A percentile compares a stretch with the other conserved stretches of the same genome.
These are phyloP conservation scores for Penicillium sp. DNA, from an alignment of 2,329 filamentous ascomycete species.

Conservation along the genomic window DNA sequence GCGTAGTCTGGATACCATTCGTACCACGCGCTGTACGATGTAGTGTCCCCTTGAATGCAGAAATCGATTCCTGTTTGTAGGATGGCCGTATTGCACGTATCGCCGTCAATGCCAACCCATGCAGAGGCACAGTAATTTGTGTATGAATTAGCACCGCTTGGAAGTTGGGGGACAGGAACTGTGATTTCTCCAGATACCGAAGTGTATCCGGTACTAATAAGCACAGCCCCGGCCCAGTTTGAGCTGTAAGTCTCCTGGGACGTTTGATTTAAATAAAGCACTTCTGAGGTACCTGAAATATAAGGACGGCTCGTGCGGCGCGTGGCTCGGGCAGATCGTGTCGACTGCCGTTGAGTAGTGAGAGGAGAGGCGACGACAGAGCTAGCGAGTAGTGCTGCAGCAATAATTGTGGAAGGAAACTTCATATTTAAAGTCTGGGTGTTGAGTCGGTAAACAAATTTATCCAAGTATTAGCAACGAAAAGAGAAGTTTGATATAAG, in stretches of 20 bases:
- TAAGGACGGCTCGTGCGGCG: constrained; percentile 32
- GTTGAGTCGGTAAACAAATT: too few relatives aligned
- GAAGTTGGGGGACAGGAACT: constrained; percentile 48
- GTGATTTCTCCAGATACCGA: constrained; percentile 54
- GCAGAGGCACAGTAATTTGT: constrained; percentile 48
- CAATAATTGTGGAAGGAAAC: constrained; percentile 39
- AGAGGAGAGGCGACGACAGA: constrained; percentile 49
- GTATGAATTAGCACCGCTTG: constrained; percentile 33
- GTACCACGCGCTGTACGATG: constrained; percentile 57
- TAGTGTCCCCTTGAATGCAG: constrained; percentile 41
- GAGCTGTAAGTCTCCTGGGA: constrained; percentile 48
- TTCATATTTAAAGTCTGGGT: constrained; percentile 46
- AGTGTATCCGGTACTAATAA: constrained; percentile 52
- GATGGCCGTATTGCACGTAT: constrained; percentile 53
- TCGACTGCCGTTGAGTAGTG: constrained; percentile 39
- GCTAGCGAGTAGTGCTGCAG: constrained; percentile 42
- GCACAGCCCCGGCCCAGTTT: constrained; percentile 61
- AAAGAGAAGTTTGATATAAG: not conserved
- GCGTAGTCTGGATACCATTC: constrained; percentile 60
- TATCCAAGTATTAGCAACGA: not conserved
- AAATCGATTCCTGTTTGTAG: constrained; percentile 59
- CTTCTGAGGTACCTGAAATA: constrained; percentile 28
- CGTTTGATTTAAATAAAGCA: constrained; percentile 35
- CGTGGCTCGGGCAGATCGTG: constrained; percentile 28
- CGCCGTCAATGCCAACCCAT: constrained; percentile 62